phyloP scores from a whole-genome alignment of 2,329 filamentous ascomycete genomes.

The Cercospora beticola region DNA sequence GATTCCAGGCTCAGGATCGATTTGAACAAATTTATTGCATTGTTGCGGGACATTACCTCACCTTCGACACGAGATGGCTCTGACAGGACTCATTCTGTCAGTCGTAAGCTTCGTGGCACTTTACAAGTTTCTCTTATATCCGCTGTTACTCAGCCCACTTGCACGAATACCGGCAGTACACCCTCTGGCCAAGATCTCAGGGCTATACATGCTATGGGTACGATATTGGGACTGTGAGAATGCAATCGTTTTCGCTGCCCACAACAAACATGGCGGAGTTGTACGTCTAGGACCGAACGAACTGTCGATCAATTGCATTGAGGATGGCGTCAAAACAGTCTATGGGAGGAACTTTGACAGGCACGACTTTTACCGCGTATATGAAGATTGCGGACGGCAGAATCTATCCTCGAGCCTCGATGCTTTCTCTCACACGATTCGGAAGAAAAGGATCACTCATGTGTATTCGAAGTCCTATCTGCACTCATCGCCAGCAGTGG shows the following conservation, averaged over 20 bases:
- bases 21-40: no score
- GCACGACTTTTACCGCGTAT: background rate
- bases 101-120: background rate
- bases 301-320: constrained; percentile 2
- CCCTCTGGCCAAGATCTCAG: background rate
- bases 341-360: constrained; percentile 1
- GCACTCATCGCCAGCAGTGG: background rate
- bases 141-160: background rate
- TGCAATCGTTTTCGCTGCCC: background rate
- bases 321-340: constrained; percentile 3
- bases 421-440: background rate
- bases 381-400: background rate
- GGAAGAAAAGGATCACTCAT: background rate
- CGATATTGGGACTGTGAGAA: background rate
- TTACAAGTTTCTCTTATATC: background rate
- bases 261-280: background rate
- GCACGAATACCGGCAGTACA: background rate
- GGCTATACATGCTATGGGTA: background rate
- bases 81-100: background rate
- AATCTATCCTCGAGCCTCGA: background rate
- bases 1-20: no score
- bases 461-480: background rate
- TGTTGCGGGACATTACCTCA: background rate
- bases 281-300: background rate
- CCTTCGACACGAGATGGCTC: background rate